Conservation (phyloP, 371 early-diverging fungal species). For the Sanchytrium tribonematis region DNA sequence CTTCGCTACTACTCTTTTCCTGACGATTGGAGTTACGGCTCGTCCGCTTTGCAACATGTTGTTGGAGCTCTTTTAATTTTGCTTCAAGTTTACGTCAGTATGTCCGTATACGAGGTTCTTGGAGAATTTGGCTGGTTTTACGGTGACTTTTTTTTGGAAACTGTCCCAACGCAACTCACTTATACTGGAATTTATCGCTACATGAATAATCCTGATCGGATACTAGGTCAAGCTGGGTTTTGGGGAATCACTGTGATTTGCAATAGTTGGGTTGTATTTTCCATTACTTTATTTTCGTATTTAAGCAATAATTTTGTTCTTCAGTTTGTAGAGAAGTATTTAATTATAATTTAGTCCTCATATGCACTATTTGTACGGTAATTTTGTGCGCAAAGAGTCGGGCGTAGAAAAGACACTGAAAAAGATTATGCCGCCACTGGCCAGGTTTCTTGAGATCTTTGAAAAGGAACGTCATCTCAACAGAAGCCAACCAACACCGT, state of each 20-base stretch:
- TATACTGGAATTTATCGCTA: slow-evolving; percentile 19
- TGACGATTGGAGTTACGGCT: slow-evolving; percentile 33
- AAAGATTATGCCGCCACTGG: background rate
- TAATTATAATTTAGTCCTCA: slow-evolving; percentile 21
- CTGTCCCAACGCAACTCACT: slow-evolving; percentile 13
- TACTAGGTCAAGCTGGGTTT: slow-evolving; percentile 41
- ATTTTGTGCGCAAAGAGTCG: background rate
- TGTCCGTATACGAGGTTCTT: slow-evolving; percentile 52
- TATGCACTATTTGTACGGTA: slow-evolving; percentile 15
- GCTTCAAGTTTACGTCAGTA: slow-evolving; percentile 54
- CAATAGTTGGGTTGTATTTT: slow-evolving; percentile 38
- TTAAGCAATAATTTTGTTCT: slow-evolving; percentile 18
- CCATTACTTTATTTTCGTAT: slow-evolving; percentile 32
- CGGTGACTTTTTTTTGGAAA: slow-evolving; percentile 58
- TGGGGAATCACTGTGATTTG: slow-evolving; percentile 65
- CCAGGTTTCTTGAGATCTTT: background rate
- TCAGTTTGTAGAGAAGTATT: slow-evolving; percentile 35
- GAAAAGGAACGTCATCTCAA: background rate
- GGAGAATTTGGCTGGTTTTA: slow-evolving; percentile 78
- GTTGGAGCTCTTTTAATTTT: slow-evolving; percentile 39
- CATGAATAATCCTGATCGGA: slow-evolving; percentile 58
- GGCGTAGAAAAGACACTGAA: slow-evolving; percentile 1
- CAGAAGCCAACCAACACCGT: background rate
- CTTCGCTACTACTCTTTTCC: slow-evolving; percentile 39
- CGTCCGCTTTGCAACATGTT: slow-evolving; percentile 35